These are phyloP conservation scores for Puccinia polysora DNA, from an alignment of 1,284 basidiomycete genomes.

Conservation along the genomic window DNA sequence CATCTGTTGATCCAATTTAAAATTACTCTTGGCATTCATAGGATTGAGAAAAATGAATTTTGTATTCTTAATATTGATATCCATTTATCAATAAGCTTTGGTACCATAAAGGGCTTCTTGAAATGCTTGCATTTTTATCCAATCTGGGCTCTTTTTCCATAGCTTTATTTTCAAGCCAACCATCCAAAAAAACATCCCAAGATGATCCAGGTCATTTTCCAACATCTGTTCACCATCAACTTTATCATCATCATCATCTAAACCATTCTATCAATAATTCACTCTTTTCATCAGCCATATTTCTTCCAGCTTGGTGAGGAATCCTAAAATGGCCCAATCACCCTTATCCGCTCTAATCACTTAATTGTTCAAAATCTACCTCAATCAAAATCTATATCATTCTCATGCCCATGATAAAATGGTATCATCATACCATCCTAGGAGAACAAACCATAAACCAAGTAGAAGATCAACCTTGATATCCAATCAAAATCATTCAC, in stretches of 20 bases:
- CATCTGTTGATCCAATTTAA: too few relatives aligned
- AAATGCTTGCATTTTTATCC: conserved; percentile 90
- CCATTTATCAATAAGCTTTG: conserved; percentile 91
- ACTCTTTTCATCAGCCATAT: neutral
- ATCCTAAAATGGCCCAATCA: conserved; percentile 25
- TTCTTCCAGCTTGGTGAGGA: conserved; percentile 25
- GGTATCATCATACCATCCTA: neutral
- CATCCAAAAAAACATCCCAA: neutral
- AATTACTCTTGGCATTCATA: too few relatives aligned
- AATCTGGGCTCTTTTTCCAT: conserved; percentile 53
- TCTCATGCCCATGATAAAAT: neutral
- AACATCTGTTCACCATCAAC: neutral
- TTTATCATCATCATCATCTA: neutral
- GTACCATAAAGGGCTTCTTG: conserved; percentile 97
- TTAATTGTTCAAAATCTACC: neutral
- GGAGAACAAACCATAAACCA: neutral
- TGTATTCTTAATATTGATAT: conserved; percentile 75
- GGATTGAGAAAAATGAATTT: conserved; percentile 69
- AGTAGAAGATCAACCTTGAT: neutral
- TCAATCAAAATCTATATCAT: neutral
- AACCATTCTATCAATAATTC: neutral
- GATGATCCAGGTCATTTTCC: neutral
- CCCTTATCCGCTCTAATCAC: conserved; percentile 5
- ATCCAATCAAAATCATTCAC: neutral
- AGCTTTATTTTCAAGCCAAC: neutral